phyloP scores from a whole-genome alignment of 345 rosid species.

The Psidium guajava region DNA sequence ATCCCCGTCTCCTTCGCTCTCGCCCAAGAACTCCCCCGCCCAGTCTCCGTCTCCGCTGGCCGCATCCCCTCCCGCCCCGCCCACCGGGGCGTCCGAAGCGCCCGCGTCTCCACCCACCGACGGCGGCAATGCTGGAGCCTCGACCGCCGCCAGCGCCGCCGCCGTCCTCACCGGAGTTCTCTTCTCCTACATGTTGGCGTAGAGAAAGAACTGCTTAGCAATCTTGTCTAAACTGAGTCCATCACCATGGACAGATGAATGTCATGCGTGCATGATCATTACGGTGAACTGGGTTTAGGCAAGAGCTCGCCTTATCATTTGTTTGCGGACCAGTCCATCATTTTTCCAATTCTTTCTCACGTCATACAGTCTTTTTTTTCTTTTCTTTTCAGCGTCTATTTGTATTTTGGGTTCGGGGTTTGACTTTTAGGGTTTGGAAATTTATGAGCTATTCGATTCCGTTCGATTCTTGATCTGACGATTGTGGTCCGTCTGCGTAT shows the following conservation, averaged over 20 bases:
- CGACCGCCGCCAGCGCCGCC: conserved; percentile 1
- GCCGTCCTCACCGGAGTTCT: background rate
- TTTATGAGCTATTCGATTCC: background rate
- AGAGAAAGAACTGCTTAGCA: background rate
- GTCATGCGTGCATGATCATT: too few species aligned
- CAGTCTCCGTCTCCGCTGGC: background rate
- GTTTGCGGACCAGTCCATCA: background rate
- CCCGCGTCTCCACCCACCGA: background rate
- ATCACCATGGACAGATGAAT: background rate
- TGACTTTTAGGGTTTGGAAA: background rate
- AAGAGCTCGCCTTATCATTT: background rate
- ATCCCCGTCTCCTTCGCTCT: conserved; percentile 3
- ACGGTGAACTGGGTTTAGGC: background rate
- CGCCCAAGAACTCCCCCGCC: background rate
- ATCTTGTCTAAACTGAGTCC: background rate
- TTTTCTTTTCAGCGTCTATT: background rate
- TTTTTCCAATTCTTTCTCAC: background rate
- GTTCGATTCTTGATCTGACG: background rate
- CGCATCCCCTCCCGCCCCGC: background rate
- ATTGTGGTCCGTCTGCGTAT: background rate
- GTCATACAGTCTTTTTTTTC: background rate
- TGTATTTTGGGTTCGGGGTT: background rate
- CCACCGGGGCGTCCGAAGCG: background rate
- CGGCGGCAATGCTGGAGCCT: background rate
- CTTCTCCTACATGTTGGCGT: conserved; percentile 2